Conservation (phyloP, 768 basidiomycete genomes). For the Naganishia vishniacii region DNA sequence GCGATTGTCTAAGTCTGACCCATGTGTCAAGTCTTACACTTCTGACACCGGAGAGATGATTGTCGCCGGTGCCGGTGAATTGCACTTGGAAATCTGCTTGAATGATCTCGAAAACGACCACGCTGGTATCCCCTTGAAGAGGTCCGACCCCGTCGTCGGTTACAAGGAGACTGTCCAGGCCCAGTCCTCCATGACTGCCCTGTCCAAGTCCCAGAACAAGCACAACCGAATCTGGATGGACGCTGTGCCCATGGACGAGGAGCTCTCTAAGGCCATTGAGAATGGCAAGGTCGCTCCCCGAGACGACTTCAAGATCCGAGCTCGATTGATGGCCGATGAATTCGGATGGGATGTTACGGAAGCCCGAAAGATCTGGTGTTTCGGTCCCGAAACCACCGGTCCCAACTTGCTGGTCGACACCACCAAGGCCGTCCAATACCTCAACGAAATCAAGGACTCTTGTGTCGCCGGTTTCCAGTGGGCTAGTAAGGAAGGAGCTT, state of each 20-base stretch:
- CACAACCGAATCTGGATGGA: slow-evolving; percentile 97
- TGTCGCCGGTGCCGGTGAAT: slow-evolving; percentile 97
- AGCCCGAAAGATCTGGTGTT: slow-evolving; percentile 99
- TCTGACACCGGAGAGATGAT: slow-evolving; percentile 91
- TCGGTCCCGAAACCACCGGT: slow-evolving; percentile 96
- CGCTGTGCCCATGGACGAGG: slow-evolving; percentile 88
- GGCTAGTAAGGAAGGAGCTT: slow-evolving; percentile 97
- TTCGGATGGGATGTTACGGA: slow-evolving; percentile 98
- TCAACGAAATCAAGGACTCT: slow-evolving; percentile 99
- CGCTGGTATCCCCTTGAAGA: slow-evolving; percentile 97
- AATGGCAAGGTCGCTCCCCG: slow-evolving; percentile 73
- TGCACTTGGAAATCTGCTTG: slow-evolving; percentile 98
- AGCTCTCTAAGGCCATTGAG: slow-evolving; percentile 89
- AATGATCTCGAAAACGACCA: slow-evolving; percentile 99
- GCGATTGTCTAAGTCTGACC: slow-evolving; percentile 99
- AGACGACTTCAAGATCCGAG: slow-evolving; percentile 96
- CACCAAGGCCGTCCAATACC: slow-evolving; percentile 98
- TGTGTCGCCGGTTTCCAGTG: slow-evolving; percentile 99
- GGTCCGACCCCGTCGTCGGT: slow-evolving; percentile 87
- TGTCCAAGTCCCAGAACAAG: slow-evolving; percentile 99
- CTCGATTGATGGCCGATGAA: slow-evolving; percentile 91
- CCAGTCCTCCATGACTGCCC: slow-evolving; percentile 89
- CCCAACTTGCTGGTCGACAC: slow-evolving; percentile 95
- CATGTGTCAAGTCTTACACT: slow-evolving; percentile 96
- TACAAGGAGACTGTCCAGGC: slow-evolving; percentile 96